phyloP scores from a whole-genome alignment of 1,139 yeast species.

The Yamadazyma diddensiae region DNA sequence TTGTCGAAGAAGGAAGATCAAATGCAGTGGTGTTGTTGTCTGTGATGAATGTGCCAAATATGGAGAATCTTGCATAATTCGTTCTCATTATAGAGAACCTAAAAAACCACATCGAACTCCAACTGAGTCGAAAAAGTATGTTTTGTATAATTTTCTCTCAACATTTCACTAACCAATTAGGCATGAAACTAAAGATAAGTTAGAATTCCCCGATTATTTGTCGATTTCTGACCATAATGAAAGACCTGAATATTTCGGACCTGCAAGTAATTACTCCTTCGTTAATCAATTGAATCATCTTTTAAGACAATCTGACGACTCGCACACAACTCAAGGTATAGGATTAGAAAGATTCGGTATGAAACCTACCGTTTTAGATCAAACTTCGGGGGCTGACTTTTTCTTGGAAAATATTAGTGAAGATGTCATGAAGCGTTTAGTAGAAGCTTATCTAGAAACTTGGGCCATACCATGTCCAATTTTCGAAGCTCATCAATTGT shows the following conservation, averaged over 20 bases:
- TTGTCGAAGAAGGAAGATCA: slow-evolving; percentile 10
- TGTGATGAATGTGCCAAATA: slow-evolving; percentile 11
- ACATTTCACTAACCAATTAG: too few relatives aligned
- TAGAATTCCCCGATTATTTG: slow-evolving; percentile 13
- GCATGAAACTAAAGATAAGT: slow-evolving; percentile 2
- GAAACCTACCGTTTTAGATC: slow-evolving; percentile 9
- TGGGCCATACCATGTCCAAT: slow-evolving; percentile 12
- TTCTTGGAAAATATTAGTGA: slow-evolving; percentile 6
- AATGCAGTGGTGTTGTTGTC: slow-evolving; percentile 10
- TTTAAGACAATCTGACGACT: slow-evolving; percentile 5
- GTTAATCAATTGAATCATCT: slow-evolving; percentile 13
- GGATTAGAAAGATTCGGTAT: slow-evolving; percentile 13
- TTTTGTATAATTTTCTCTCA: background rate
- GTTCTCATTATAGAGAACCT: slow-evolving; percentile 6
- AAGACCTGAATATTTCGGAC: slow-evolving; percentile 12
- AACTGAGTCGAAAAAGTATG: too few relatives aligned
- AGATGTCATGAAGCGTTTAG: slow-evolving; percentile 7
- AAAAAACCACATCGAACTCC: slow-evolving; percentile 2
- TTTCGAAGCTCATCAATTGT: slow-evolving; percentile 11
- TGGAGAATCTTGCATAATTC: slow-evolving; percentile 10
- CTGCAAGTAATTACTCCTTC: slow-evolving; percentile 14
- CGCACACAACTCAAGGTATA: background rate
- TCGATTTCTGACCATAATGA: slow-evolving; percentile 8
- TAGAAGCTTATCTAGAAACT: slow-evolving; percentile 12
- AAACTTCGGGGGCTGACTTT: slow-evolving; percentile 5